Conservation (phyloP, 1,284 basidiomycete species). For the Entoloma clypeatum region DNA sequence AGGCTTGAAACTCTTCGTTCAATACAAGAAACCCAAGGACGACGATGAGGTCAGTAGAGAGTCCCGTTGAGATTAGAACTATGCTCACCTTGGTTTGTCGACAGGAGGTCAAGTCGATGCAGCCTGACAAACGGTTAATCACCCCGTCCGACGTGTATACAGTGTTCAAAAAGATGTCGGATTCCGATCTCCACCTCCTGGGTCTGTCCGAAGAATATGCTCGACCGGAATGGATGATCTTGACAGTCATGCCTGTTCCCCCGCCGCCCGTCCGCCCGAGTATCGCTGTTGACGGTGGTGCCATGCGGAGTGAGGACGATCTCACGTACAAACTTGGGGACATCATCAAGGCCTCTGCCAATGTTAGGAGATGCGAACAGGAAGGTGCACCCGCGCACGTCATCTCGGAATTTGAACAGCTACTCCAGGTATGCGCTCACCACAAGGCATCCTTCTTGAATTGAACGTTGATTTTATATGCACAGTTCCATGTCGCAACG, state of each 20-base stretch:
- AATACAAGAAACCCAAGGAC: constrained; percentile 91
- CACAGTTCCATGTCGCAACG: constrained; percentile 98
- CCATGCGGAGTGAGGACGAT: constrained; percentile 96
- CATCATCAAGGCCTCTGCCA: constrained; percentile 94
- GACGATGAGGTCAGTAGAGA: constrained; percentile 79
- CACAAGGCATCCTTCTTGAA: constrained; percentile 3
- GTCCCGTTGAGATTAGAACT: neutral
- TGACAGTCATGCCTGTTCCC: constrained; percentile 96
- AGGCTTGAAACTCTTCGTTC: constrained; percentile 93
- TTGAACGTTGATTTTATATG: constrained; percentile 10
- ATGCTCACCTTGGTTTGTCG: constrained; percentile 2
- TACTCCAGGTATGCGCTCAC: constrained; percentile 68
- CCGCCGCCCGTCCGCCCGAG: constrained; percentile 98
- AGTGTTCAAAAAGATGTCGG: constrained; percentile 90
- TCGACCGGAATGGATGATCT: constrained; percentile 99
- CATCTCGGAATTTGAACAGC: constrained; percentile 93
- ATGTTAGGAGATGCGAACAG: constrained; percentile 89
- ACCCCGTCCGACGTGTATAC: constrained; percentile 89
- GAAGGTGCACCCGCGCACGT: constrained; percentile 97
- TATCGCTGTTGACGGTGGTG: constrained; percentile 94
- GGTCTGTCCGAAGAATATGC: constrained; percentile 96
- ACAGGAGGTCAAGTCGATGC: constrained; percentile 78
- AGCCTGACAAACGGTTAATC: constrained; percentile 88
- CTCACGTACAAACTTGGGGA: constrained; percentile 98
- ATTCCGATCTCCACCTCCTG: constrained; percentile 86